A percentile compares a stretch with the other conserved stretches of the same genome.
phyloP scores from a whole-genome alignment of 805 yeast genomes.

The Lipomyces kockii region DNA sequence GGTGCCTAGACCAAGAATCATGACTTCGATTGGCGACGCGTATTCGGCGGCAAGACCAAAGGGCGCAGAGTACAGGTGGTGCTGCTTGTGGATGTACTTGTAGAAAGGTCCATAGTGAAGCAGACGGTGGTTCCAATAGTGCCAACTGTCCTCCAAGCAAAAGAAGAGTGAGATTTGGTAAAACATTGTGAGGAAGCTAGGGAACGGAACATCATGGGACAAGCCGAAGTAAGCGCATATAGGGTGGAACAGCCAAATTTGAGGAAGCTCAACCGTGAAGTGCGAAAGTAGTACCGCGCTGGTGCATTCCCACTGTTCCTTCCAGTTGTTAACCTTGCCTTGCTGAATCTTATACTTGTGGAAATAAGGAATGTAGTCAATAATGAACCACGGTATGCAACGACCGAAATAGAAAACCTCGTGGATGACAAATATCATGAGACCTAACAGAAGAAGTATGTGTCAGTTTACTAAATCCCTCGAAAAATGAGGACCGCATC shows the following conservation, averaged over 20 bases:
- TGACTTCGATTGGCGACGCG: slow-evolving; percentile 94
- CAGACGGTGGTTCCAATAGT: slow-evolving; percentile 91
- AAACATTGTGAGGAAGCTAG: slow-evolving; percentile 60
- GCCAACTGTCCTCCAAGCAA: slow-evolving; percentile 92
- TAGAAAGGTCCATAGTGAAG: slow-evolving; percentile 89
- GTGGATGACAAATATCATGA: slow-evolving; percentile 79
- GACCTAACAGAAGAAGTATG: slow-evolving; percentile 27
- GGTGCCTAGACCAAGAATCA: slow-evolving; percentile 90
- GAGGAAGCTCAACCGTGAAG: slow-evolving; percentile 90
- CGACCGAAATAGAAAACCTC: slow-evolving; percentile 91
- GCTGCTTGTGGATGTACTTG: slow-evolving; percentile 94
- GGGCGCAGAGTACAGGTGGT: slow-evolving; percentile 97
- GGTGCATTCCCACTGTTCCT: slow-evolving; percentile 92
- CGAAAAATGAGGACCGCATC: not conserved
- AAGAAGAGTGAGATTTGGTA: slow-evolving; percentile 78
- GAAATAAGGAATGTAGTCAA: slow-evolving; percentile 86
- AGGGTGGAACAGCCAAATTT: slow-evolving; percentile 97
- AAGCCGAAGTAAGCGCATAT: slow-evolving; percentile 82
- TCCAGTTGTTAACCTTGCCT: slow-evolving; percentile 72
- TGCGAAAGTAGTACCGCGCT: slow-evolving; percentile 84
- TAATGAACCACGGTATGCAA: slow-evolving; percentile 87
- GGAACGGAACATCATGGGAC: slow-evolving; percentile 82
- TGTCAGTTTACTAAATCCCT: not conserved
- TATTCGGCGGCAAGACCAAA: slow-evolving; percentile 97
- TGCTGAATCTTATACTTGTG: slow-evolving; percentile 88